Evolutionary conservation across 306 rosid species (phyloP).

Genomic region (Cicer bijugum): DNA sequence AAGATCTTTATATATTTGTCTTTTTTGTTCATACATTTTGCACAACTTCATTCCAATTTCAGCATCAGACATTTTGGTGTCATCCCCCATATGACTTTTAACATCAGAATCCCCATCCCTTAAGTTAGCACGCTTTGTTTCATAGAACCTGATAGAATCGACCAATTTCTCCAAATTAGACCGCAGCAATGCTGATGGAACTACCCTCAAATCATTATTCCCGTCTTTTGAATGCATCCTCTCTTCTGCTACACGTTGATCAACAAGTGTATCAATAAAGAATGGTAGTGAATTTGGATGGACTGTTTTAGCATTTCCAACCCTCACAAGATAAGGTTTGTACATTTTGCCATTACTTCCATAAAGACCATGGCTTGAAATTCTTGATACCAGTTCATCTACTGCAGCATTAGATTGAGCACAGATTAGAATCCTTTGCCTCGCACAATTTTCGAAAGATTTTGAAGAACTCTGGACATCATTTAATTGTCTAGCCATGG

Average conservation of each 20-base stretch:
- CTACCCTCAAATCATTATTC: conserved; percentile 57
- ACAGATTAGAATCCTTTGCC: conserved; percentile 87
- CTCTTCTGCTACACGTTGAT: conserved; percentile 82
- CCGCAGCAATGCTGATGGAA: conserved; percentile 64
- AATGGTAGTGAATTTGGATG: conserved; percentile 90
- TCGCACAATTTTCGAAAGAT: conserved; percentile 54
- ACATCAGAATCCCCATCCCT: conserved; percentile 63
- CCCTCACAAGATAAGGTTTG: conserved; percentile 97
- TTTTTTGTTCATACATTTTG: conserved; percentile 87
- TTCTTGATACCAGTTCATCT: conserved; percentile 92
- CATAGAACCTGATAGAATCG: conserved; percentile 76
- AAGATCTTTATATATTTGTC: conserved; percentile 81
- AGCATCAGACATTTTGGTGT: conserved; percentile 66
- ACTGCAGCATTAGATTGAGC: conserved; percentile 99
- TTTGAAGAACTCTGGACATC: conserved; percentile 59
- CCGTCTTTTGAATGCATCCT: conserved; percentile 60
- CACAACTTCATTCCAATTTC: conserved; percentile 66
- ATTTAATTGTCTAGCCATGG: conserved; percentile 78
- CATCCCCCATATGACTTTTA: conserved; percentile 56
- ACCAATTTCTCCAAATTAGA: conserved; percentile 79
- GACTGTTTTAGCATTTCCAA: conserved; percentile 87
- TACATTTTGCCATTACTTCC: conserved; percentile 76
- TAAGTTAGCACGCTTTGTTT: conserved; percentile 76
- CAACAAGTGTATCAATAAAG: conserved; percentile 91
- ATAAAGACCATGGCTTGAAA: conserved; percentile 80